Evolutionary conservation across 1,284 basidiomycete species (phyloP), one percentile per base, ranked within the genome.

Genomic region (Ustilago xerochloae): DNA sequence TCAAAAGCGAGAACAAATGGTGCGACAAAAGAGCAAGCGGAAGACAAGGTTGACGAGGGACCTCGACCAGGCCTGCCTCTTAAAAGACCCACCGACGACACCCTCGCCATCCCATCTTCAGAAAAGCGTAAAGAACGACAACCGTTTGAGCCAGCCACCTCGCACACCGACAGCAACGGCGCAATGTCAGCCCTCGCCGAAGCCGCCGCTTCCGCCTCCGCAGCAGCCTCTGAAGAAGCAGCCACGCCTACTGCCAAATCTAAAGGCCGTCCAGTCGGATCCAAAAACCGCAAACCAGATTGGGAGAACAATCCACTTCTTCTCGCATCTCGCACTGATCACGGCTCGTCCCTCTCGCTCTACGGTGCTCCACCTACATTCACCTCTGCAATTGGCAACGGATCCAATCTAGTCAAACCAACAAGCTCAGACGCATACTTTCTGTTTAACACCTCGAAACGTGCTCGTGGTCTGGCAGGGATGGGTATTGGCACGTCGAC

Each of bases 371-470:
- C 62, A 5, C 29, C 56, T n/a, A n/a, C n/a, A n/a, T n/a, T n/a
- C 6, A 26, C 60, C n/a, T 18, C 35, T 8, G 18, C 33, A 4
- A 16, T 32, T 9, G 22, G 28, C 10, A 28, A 13, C 30, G 46
- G 56, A 3, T 69, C 66, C 5, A 57, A 20, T 24, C 50, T 75
- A 20, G 56, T 75, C 39, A 71, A 61, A 33, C 73, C 73, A 2
- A 75, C 73, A 4, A 65, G 63, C 6, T 67, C 67, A 18, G 73
- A 75, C 36, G 73, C 73, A 22, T 75, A 63, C 63, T 75, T 75
- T 9, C 60, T 75, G n/a, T 67, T 71, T 64, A 75, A 75, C 61
- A 63, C 73, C 2, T 71, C 67, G 9, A 69, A 70, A 46, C 56
- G 60, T 1, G 61, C 68, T 0, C 56, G 73, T 12, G 63, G 67